Evolutionary conservation across 1,139 yeast species (phyloP), one percentile per base, ranked within the genome.

Genomic region (Candida pseudoviswanathii): DNA sequence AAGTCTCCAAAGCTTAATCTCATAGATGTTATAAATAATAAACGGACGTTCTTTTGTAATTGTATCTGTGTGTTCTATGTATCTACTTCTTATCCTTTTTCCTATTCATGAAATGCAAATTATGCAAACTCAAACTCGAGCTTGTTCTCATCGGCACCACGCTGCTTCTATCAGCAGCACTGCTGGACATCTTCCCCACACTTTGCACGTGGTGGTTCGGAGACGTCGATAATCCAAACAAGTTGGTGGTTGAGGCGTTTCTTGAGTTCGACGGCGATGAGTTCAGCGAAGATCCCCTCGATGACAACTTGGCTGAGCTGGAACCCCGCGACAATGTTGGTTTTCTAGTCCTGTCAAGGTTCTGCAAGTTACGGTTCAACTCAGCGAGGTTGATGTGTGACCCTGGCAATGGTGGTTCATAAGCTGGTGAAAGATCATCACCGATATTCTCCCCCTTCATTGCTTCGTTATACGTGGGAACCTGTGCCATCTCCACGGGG

Each of bases 391-490:
- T 68, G 37, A 75, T 65, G 49, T 65, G 60, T 5, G 78, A 72
- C 0, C 78, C 78, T 1, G 81, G 81, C n/a, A 71, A 64, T 1
- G 84, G 81, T 3, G 83, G 82, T 51, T 72, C 78, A 62, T 86
- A 86, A 0, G 79, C 77, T 0, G 95, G 94, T 1, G 92, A 67
- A 6, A 32, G 10, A 25, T 42, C 39, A 25, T 42, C 44, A 43
- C 77, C 78, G 40, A 78, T 81, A 3, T 71, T 80, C 6, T 70
- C 65, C 3, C 80, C 66, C 56, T 75, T 77, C 63, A 85, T 70
- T 0, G 98, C 97, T 42, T 89, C 85, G 7, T 79, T 78, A 65
- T 92, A 92, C 0, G 96, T 83, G 0, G 98, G 98, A 3, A 91
- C 96, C 50, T 82, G 71, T 11, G 86, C 82, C 56, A 91, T 63